A percentile compares a stretch with the other conserved stretches of the same genome.
These are phyloP conservation scores for Crucihimalaya himalaica DNA, from an alignment of 345 rosid species.

Conservation along the genomic window DNA sequence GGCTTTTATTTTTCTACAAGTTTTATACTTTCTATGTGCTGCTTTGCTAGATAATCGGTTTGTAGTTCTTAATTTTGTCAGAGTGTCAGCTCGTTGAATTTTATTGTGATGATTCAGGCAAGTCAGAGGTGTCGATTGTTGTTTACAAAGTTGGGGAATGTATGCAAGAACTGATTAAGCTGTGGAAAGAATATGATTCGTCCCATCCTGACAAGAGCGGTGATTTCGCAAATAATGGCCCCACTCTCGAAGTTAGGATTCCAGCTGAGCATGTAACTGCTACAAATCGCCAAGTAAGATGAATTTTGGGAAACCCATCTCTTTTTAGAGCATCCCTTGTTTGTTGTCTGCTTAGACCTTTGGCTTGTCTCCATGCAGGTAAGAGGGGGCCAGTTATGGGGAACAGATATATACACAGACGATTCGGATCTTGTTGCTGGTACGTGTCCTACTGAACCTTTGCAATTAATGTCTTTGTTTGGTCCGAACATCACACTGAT, in stretches of 20 bases:
- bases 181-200: slow-evolving; percentile 84
- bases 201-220: slow-evolving; percentile 75
- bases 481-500: slow-evolving; percentile 30
- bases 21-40: background rate
- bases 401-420: slow-evolving; percentile 92
- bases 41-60: background rate
- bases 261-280: slow-evolving; percentile 99
- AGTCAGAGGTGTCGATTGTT: slow-evolving; percentile 80
- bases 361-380: slow-evolving; percentile 56
- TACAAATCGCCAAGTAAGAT: slow-evolving; percentile 94
- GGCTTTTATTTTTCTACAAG: slow-evolving; percentile 11
- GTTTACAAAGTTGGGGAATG: slow-evolving; percentile 98
- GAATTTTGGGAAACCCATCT: background rate
- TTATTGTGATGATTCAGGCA: slow-evolving; percentile 60
- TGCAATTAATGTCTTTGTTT: slow-evolving; percentile 17
- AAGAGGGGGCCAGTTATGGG: slow-evolving; percentile 98
- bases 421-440: slow-evolving; percentile 99
- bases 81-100: slow-evolving; percentile 16
- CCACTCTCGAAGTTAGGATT: slow-evolving; percentile 93
- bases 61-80: slow-evolving; percentile 17
- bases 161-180: slow-evolving; percentile 94
- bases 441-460: slow-evolving; percentile 36
- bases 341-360: slow-evolving; percentile 8
- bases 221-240: slow-evolving; percentile 67
- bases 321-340: slow-evolving; percentile 18